Evolutionary conservation across 116 monocot genomes (phyloP).

Genomic region (Phalaenopsis hybrid): DNA sequence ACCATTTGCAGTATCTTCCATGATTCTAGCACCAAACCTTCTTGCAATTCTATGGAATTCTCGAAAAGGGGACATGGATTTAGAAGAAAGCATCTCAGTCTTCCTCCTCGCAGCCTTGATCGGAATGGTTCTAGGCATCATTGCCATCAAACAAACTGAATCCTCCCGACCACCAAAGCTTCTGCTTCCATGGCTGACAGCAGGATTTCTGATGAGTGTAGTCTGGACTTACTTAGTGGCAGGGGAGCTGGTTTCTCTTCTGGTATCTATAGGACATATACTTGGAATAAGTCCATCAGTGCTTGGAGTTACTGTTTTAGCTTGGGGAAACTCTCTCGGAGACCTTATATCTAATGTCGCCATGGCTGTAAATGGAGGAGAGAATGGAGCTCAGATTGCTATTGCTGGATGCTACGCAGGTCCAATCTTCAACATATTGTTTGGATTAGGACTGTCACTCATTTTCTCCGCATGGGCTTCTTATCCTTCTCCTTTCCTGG

Average conservation of each 20-base stretch:
- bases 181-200: constrained; percentile 4
- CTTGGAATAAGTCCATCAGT: not conserved
- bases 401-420: constrained; percentile 51
- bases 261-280: constrained; percentile 1
- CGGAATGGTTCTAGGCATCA: constrained; percentile 1
- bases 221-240: constrained; percentile 7
- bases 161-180: not conserved
- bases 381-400: constrained; percentile 33
- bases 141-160: not conserved
- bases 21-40: constrained; percentile 3
- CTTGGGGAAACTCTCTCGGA: constrained; percentile 52
- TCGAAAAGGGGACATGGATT: not conserved
- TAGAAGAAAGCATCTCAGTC: not conserved
- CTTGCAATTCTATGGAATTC: constrained; percentile 10
- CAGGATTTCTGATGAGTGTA: constrained; percentile 6
- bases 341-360: constrained; percentile 40
- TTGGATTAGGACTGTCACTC: constrained; percentile 40
- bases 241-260: constrained; percentile 5
- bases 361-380: constrained; percentile 28
- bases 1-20: constrained; percentile 10
- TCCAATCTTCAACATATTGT: constrained; percentile 40
- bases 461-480: constrained; percentile 24
- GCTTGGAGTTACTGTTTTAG: constrained; percentile 22
- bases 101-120: not conserved
- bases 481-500: constrained; percentile 20